Percentiles rank a stretch among this genome's conserved stretches.
Conservation (phyloP, 2,329 filamentous ascomycete genomes). For the Trichophaea hybrida region DNA sequence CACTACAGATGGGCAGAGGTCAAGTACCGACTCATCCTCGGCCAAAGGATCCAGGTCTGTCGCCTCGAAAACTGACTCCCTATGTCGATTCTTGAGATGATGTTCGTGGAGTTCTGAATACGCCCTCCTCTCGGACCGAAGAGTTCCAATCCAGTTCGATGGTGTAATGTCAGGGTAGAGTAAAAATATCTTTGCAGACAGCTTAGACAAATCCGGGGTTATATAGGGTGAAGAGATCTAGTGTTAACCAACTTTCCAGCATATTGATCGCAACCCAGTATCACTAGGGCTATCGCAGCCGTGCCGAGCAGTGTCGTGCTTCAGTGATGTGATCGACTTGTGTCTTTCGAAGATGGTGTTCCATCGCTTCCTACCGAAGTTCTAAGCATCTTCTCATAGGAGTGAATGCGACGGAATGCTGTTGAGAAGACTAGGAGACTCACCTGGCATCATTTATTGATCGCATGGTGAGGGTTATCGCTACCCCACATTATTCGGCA, state of each 20-base stretch:
- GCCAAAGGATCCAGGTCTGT: slow-evolving; percentile 59
- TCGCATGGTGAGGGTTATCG: neutral
- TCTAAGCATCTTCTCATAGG: neutral
- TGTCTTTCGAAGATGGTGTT: slow-evolving; percentile 13
- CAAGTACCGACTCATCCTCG: slow-evolving; percentile 55
- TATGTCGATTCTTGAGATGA: slow-evolving; percentile 11
- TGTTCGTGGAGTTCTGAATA: slow-evolving; percentile 20
- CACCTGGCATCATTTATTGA: neutral
- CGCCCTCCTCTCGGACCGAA: slow-evolving; percentile 21
- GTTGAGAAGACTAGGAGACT: neutral
- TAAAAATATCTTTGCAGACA: slow-evolving; percentile 13
- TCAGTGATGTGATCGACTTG: slow-evolving; percentile 3
- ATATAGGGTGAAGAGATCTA: neutral
- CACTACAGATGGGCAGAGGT: slow-evolving; percentile 1
- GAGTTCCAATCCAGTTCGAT: slow-evolving; percentile 8
- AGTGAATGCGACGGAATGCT: neutral
- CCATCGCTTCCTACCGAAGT: slow-evolving; percentile 14
- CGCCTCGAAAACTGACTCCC: neutral
- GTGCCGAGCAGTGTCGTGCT: slow-evolving; percentile 8
- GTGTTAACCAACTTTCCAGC: slow-evolving; percentile 16
- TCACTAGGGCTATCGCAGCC: slow-evolving; percentile 2
- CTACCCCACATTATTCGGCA: too few species aligned
- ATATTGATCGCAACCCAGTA: slow-evolving; percentile 16
- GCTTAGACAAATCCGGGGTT: neutral
- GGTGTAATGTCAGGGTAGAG: slow-evolving; percentile 17